A percentile compares a stretch with the other conserved stretches of the same genome.
Conservation (phyloP, 2,329 filamentous ascomycete genomes). For the Cordyceps pruinosa region DNA sequence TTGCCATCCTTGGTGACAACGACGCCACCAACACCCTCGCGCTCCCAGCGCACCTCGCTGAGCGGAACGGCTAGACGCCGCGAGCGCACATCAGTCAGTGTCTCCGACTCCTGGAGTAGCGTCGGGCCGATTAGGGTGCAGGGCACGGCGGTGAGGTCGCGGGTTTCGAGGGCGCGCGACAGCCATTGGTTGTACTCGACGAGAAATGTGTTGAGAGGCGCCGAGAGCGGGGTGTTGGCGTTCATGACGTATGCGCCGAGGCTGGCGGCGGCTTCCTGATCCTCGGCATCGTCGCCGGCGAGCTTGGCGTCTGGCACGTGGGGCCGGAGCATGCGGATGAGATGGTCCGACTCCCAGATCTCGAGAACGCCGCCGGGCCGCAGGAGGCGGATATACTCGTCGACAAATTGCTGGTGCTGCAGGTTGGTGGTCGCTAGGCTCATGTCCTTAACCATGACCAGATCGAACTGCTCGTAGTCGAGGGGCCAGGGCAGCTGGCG, state of each 20-base stretch:
- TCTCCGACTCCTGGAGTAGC: constrained; percentile 73
- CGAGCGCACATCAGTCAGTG: constrained; percentile 60
- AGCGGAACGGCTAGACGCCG: constrained; percentile 81
- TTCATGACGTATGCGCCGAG: constrained; percentile 80
- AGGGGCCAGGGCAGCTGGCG: constrained; percentile 72
- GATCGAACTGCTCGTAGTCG: constrained; percentile 71
- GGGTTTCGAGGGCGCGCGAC: constrained; percentile 63
- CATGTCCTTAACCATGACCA: constrained; percentile 83
- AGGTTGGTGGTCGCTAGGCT: constrained; percentile 58
- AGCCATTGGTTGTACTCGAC: constrained; percentile 81
- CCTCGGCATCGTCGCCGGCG: constrained; percentile 36
- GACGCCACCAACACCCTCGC: constrained; percentile 60
- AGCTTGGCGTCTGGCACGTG: constrained; percentile 53
- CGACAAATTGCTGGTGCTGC: constrained; percentile 49
- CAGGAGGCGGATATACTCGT: constrained; percentile 72
- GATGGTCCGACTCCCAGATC: constrained; percentile 83
- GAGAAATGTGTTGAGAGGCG: constrained; percentile 74
- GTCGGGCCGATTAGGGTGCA: constrained; percentile 71
- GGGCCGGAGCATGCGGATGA: constrained; percentile 74
- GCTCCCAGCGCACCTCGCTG: constrained; percentile 80
- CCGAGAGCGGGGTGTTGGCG: constrained; percentile 72
- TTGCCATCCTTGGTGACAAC: constrained; percentile 54
- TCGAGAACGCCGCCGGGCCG: constrained; percentile 74
- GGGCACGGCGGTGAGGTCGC: constrained; percentile 65
- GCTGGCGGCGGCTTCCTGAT: constrained; percentile 57